Base-by-base conservation (phyloP, 2,329 filamentous ascomycete genomes). In the Pseudopithomyces chartarum region DNA sequence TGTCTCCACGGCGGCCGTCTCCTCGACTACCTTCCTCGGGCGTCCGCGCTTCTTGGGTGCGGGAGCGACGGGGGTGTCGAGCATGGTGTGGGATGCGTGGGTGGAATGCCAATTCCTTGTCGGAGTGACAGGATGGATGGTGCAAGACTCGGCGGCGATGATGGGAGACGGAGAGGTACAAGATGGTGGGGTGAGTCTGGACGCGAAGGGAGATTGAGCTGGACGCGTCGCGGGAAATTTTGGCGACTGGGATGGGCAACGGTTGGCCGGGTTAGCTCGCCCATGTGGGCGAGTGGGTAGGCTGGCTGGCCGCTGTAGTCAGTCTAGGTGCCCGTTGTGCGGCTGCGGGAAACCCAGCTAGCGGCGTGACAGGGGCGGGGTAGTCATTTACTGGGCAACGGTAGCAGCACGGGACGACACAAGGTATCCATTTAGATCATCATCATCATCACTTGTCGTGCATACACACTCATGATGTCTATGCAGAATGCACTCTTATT, bases 1-100 rank as follows among this genome's bases (percentile, higher is more conserved):
- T 57, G 62, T 63, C 12, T 58, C 58, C 29, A 56, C 61, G n/a
- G 47, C 58, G 5, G 45, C 56, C 10, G 44, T 60, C 34, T 64
- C 61, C 46, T 65, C 68, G 15, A 64, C 67, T 26, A 66, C 65
- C 53, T 74, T 75, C 62, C 66, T 74, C 39, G 71, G 69, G 26
- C 69, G 63, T 34, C 70, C 71, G 58, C 71, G 71, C 59, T 74
- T 74, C 60, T 69, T 69, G 10, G 65, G 54, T 40, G 65, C 61
- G 23, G 58, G 46, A 1, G 59, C 55, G 7, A 44, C 45, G 15
- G 58, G 22, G 2, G 54, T 48, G 53, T 64, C 40, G n/a, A n/a
- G n/a, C 42, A 47, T 34, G 51, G 19, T 23, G 38, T 22, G 22
- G 38, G 42, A 40, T 39, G 12, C 23, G 36, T 6, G 22, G 39